Conservation (phyloP, 208 protist genomes). For the Entamoeba invadens region DNA sequence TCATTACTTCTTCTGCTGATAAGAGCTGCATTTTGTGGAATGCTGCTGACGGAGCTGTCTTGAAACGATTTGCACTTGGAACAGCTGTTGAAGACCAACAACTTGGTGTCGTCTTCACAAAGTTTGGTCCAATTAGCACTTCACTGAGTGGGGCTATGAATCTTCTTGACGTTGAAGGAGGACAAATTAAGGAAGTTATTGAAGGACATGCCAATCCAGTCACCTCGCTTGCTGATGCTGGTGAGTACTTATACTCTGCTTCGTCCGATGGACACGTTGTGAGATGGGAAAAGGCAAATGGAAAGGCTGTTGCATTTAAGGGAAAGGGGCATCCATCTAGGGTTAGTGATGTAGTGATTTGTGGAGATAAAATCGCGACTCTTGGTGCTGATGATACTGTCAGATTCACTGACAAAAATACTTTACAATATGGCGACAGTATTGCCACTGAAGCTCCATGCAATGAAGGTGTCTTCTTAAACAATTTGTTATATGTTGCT, state of each 20-base stretch:
- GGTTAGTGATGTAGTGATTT: constrained; percentile 15
- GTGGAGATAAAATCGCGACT: neutral
- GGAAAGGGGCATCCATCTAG: constrained; percentile 46
- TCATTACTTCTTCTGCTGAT: constrained; percentile 19
- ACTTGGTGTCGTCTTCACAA: neutral
- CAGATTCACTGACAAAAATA: neutral
- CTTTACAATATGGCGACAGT: neutral
- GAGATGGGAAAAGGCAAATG: constrained; percentile 38
- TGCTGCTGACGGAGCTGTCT: neutral
- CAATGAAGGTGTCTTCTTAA: neutral
- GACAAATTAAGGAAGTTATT: neutral
- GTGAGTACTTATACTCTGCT: constrained; percentile 35
- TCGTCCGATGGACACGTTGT: constrained; percentile 34
- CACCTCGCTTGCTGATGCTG: constrained; percentile 35
- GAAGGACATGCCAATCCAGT: constrained; percentile 50
- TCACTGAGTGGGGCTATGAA: neutral
- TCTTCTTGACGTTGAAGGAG: neutral
- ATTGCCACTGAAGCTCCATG: neutral
- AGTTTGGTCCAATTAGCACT: neutral
- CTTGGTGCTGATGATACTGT: neutral
- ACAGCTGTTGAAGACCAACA: neutral
- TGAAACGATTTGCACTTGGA: neutral
- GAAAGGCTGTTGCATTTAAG: constrained; percentile 16
- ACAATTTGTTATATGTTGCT: neutral
- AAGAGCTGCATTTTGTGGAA: constrained; percentile 10